Evolutionary conservation across 805 yeast species (phyloP).

Genomic region (Scheffersomyces stipitis): DNA sequence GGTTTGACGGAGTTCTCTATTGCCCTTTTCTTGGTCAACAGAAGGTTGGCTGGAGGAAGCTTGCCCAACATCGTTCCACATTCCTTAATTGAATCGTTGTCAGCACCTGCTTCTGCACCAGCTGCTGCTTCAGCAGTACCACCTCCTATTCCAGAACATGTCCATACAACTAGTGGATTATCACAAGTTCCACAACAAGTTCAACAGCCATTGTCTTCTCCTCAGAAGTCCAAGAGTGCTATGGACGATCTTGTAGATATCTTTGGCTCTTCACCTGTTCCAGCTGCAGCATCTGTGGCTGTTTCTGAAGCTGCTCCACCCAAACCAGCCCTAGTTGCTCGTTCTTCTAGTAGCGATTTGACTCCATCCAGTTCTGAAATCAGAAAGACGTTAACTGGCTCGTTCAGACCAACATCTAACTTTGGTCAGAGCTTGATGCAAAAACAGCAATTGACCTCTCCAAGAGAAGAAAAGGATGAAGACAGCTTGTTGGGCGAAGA

Average conservation of each 20-base stretch:
- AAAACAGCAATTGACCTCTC: constrained; percentile 16
- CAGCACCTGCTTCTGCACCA: constrained; percentile 15
- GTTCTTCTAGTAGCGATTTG: constrained; percentile 37
- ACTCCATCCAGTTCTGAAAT: constrained; percentile 26
- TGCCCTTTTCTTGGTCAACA: constrained; percentile 91
- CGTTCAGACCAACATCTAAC: constrained; percentile 78
- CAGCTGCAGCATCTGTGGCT: constrained; percentile 13
- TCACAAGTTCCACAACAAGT: neutral
- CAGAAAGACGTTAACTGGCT: constrained; percentile 31
- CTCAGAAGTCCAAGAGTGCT: constrained; percentile 45
- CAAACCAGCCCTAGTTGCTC: constrained; percentile 18
- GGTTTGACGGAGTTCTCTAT: constrained; percentile 82
- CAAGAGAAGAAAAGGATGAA: constrained; percentile 17
- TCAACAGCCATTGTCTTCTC: too few species aligned
- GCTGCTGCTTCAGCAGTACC: constrained; percentile 14
- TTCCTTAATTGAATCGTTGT: constrained; percentile 45
- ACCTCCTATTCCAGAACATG: constrained; percentile 7
- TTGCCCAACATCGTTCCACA: constrained; percentile 80
- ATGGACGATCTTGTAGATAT: constrained; percentile 65
- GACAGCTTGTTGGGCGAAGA: constrained; percentile 38
- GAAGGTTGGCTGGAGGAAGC: constrained; percentile 71
- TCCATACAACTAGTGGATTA: neutral
- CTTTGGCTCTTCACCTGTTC: constrained; percentile 29
- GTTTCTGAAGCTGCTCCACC: constrained; percentile 9
- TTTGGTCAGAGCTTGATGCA: constrained; percentile 75